These are phyloP conservation scores for Chimonanthus salicifolius DNA, from an alignment of 164 flowering plant genomes.

Conservation along the genomic window DNA sequence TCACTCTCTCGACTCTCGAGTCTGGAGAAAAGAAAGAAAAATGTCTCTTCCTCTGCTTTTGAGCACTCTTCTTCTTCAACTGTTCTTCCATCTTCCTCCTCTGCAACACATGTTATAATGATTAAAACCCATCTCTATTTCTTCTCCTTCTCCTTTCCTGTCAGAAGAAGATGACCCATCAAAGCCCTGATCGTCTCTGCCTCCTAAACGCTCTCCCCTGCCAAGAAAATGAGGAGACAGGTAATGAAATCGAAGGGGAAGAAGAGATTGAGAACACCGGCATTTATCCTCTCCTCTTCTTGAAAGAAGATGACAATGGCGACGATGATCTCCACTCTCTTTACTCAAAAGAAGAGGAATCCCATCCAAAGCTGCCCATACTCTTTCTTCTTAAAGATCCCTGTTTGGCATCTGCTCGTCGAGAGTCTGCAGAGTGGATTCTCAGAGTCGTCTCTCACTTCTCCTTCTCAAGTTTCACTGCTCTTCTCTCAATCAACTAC, in stretches of 20 bases:
- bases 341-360: constrained; percentile 41
- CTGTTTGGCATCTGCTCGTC: constrained; percentile 30
- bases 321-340: constrained; percentile 24
- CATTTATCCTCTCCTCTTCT: constrained; percentile 12
- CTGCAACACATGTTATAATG: too few relatives aligned
- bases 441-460: constrained; percentile 49
- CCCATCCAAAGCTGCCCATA: constrained; percentile 6
- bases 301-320: constrained; percentile 49
- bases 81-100: background rate
- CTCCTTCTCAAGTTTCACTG: constrained; percentile 64
- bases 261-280: background rate
- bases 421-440: constrained; percentile 69
- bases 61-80: background rate
- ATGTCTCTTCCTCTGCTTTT: background rate
- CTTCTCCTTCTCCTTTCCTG: constrained; percentile 29
- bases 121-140: background rate
- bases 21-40: background rate
- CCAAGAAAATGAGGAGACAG: constrained; percentile 38
- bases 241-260: background rate
- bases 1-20: background rate
- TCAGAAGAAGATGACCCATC: constrained; percentile 43
- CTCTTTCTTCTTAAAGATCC: constrained; percentile 20
- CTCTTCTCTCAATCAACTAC: constrained; percentile 64
- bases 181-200: constrained; percentile 15
- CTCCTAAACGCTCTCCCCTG: constrained; percentile 47